phyloP scores from a whole-genome alignment of 768 basidiomycete genomes.

The Lentinus tigrinus region DNA sequence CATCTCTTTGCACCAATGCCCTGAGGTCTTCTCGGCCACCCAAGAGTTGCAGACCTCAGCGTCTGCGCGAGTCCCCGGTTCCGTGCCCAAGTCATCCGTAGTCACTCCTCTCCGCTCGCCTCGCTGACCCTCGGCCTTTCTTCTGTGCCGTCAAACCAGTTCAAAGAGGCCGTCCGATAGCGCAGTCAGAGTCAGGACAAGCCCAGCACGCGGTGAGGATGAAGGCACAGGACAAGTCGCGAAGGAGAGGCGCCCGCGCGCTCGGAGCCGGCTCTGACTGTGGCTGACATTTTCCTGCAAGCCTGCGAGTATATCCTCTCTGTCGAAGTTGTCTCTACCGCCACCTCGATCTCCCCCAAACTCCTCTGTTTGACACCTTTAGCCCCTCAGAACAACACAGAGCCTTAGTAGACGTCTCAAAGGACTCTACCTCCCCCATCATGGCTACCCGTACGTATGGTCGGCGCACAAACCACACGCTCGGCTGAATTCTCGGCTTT shows the following conservation, averaged over 20 bases:
- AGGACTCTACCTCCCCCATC: conserved; percentile 17
- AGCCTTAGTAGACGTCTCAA: neutral
- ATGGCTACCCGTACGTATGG: conserved; percentile 66
- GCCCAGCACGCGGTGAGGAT: neutral
- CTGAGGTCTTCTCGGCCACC: neutral
- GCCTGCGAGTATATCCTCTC: neutral
- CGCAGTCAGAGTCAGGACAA: conserved; percentile 2
- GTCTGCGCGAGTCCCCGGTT: conserved; percentile 3
- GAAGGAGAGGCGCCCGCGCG: conserved; percentile 1
- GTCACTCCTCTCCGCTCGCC: neutral
- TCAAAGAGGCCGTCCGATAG: neutral
- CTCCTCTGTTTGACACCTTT: neutral
- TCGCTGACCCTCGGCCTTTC: neutral
- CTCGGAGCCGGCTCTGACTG: conserved; percentile 14
- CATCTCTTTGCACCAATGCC: neutral
- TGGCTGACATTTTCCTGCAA: neutral
- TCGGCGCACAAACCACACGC: neutral
- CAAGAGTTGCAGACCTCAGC: neutral
- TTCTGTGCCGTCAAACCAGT: neutral
- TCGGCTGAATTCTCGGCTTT: neutral
- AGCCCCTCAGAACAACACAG: neutral
- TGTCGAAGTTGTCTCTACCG: neutral
- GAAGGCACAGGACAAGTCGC: neutral
- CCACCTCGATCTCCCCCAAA: neutral
- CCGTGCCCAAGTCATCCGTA: conserved; percentile 12